Base-by-base conservation (phyloP, 1,284 basidiomycete genomes). In the Pseudozyma thailandica region DNA sequence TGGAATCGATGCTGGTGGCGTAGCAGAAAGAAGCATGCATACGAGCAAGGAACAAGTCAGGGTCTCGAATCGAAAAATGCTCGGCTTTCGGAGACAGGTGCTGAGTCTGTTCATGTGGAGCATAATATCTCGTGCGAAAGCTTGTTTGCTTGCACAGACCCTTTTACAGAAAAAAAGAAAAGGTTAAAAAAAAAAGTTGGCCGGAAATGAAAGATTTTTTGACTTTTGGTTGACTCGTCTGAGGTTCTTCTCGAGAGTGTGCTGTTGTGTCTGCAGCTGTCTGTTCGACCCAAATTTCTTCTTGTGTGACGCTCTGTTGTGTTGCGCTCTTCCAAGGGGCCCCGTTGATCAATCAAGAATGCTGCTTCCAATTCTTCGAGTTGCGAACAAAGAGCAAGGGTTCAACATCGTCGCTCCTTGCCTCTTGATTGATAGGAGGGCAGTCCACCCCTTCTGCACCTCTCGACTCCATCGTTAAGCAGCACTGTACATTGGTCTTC, bases 401-500 rank as follows among this genome's bases (percentile, higher is more conserved):
- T 46, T 50, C 42, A 59, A 5, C 18, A 30, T 33, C 18, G 43
- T 35, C 27, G 63, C 66, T 49, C 35, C 66, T 70, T 70, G 37
- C 48, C 25, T 70, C 66, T 58, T 35, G 66, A 63, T 62, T 63
- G 56, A 18, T 63, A 59, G 56, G 60, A 70, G 60, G 66, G 66
- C 45, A 63, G 56, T 70, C 64, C 66, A 70, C 48, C 53, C 60
- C 56, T 54, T 63, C 60, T 63, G 60, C 66, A 63, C 66, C 60
- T 52, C 41, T 50, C 56, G 57, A 60, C 63, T 66, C 63, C 50
- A 56, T 50, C 56, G 56, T 66, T 57, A 52, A 52, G 57, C 57
- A 66, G 57, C 47, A 30, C 51, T 31, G 48, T 31, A 41, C 39
- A 41, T 41, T 41, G 39, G 39, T 41, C 9, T 41, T 5, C 18